Evolutionary conservation across 2,329 filamentous ascomycete species (phyloP), one percentile per base, ranked within the genome.

Genomic region (Verticillium zaregamsianum): DNA sequence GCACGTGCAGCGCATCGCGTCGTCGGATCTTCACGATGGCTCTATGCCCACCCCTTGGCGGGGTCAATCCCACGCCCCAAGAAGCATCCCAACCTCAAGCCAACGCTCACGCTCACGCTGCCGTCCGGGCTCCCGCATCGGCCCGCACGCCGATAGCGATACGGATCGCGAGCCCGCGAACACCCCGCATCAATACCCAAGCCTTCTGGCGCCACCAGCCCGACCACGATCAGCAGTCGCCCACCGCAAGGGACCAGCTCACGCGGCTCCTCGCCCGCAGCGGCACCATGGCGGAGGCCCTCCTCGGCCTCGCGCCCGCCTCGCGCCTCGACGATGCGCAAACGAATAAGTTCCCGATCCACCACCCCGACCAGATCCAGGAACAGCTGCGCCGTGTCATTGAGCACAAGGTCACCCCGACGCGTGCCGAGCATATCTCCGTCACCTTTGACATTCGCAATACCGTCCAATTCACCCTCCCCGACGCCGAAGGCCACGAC

Each of bases 371-470:
- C 20, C 81, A 86, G 32, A 71, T 87, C 7, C 76, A 80, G 64
- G 66, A 67, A 25, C 77, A 77, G n/a, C 71, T 87, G 28, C 74
- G 74, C 40, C 67, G 69, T 8, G 63, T 77, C 0, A 69, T 85
- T 55, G 68, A 72, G 6, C 69, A 72, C 20, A 84, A 80, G 63
- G 74, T 76, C 20, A 78, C 79, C 5, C 73, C 77, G 12, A 81
- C 75, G 23, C 80, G 79, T 57, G 83, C 81, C 49, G 77, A 85
- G 59, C 82, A 83, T 65, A 71, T 84, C 12, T 75, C 79, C 8
- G 69, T 74, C 20, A 80, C 74, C 2, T 75, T 84, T 59, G 79
- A 83, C 64, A 68, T 87, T 32, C 74, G 77, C 1, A 71, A 78
- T 0, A 74, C 77, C 8, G 74, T 78, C 4, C 71, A 77, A 33